phyloP scores from a whole-genome alignment of 1,284 basidiomycete species.

The Boletus smithii region DNA sequence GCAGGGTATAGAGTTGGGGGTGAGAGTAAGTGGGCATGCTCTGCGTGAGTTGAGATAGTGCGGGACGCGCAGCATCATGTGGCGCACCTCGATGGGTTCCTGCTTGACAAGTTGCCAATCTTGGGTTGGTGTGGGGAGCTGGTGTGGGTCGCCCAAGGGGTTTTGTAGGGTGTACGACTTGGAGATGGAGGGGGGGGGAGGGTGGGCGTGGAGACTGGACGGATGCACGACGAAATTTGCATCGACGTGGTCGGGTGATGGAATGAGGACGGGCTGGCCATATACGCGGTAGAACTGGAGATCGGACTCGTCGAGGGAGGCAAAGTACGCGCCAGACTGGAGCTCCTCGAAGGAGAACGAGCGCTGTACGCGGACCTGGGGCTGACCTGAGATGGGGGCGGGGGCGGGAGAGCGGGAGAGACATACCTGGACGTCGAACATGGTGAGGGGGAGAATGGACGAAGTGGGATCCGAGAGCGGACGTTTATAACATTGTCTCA shows the following conservation, averaged over 20 bases:
- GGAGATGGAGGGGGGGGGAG: constrained; percentile 5
- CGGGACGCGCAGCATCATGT: background rate
- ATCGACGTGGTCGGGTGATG: constrained; percentile 18
- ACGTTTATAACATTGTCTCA: constrained; percentile 37
- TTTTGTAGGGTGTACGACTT: constrained; percentile 34
- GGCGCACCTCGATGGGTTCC: constrained; percentile 25
- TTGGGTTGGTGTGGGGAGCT: background rate
- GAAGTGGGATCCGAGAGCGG: constrained; percentile 15
- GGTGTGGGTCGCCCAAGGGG: constrained; percentile 23
- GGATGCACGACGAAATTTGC: constrained; percentile 14
- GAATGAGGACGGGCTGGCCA: constrained; percentile 34
- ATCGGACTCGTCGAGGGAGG: constrained; percentile 31
- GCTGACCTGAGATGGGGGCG: background rate
- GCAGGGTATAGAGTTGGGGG: constrained; percentile 18
- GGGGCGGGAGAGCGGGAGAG: background rate
- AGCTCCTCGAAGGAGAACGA: constrained; percentile 35
- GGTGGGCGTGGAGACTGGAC: background rate
- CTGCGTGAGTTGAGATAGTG: constrained; percentile 18
- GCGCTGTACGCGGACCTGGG: constrained; percentile 29
- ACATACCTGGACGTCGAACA: constrained; percentile 27
- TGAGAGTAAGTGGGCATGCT: constrained; percentile 3
- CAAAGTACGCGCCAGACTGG: constrained; percentile 33
- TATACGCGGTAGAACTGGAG: constrained; percentile 33
- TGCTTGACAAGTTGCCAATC: constrained; percentile 28
- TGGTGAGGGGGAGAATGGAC: background rate